Base-by-base conservation (phyloP, 176 grass and related monocot species). In the Carex littledalei region DNA sequence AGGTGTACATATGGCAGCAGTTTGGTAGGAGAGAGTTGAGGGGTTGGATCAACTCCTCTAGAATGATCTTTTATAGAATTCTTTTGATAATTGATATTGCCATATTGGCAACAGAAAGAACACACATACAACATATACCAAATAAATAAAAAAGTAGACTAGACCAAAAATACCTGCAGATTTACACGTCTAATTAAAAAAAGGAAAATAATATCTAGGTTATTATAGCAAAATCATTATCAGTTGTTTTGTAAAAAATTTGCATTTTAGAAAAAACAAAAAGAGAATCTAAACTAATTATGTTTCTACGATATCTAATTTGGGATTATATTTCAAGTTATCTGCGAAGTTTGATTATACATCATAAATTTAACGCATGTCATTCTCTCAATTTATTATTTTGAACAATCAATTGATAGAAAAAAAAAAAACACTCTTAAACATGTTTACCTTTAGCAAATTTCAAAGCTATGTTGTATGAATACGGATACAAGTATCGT, bases 1-100 rank as follows among this genome's bases (percentile, higher is more conserved):
- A 84, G 65, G 82, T 84, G 63, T 72, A 57, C 41, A 56, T 69
- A 75, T 49, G 83, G 43, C 37, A 69, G 65, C 50, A 39, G 67
- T 85, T 84, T 74, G 82, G 66, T 73, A 72, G 63, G 63, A 67
- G 43, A 64, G 82, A 41, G 82, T 72, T 84, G 24, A 58, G 41
- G 4, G 10, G 20, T 60, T 1, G 26, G 18, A 80, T 67, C 43
- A 64, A 64, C 79, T 82, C 15, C 43, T 82, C 61, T 31, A 47
- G 13, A 63, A 66, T 53, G 5, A 50, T 49, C 67, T 9, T 18
- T 50, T 14, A 50, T 78, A 56, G 74, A 78, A 78, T 78, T 56
- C 12, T 34, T 56, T 78, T 56, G 26, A 3, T 24, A 17, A 55
- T 74, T 57, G 20, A 29, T 56, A 16, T 5, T 63, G 20, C 6